Percentiles rank a stretch among this genome's conserved stretches.
phyloP scores from a whole-genome alignment of 1,139 yeast genomes.

The Suzukiozyma palmioleophila region DNA sequence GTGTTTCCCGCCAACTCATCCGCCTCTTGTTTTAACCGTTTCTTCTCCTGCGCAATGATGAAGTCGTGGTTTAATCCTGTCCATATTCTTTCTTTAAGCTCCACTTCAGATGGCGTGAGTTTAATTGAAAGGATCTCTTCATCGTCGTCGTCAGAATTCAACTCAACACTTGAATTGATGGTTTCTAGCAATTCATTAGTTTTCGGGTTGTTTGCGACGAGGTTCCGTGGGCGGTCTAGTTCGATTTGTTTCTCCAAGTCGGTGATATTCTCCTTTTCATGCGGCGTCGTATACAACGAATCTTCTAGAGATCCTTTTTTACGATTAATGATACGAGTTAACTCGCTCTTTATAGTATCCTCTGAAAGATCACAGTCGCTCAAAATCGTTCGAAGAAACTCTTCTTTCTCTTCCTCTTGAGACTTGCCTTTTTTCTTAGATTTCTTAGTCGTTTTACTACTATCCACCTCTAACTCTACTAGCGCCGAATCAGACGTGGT shows the following conservation, averaged over 20 bases:
- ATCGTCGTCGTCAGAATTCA: conserved; percentile 71
- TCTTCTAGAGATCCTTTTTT: conserved; percentile 12
- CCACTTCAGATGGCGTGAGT: conserved; percentile 62
- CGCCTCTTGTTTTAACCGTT: conserved; percentile 78
- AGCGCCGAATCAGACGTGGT: conserved; percentile 9
- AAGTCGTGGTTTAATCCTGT: conserved; percentile 83
- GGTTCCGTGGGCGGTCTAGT: conserved; percentile 43
- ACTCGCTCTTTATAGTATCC: conserved; percentile 10
- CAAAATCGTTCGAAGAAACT: conserved; percentile 17
- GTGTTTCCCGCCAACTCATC: conserved; percentile 79
- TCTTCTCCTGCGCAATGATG: conserved; percentile 78
- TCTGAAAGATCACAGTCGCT: conserved; percentile 22
- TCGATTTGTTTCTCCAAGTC: conserved; percentile 6
- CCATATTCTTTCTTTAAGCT: conserved; percentile 79
- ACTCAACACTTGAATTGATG: conserved; percentile 56
- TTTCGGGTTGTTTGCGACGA: conserved; percentile 49
- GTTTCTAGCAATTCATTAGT: conserved; percentile 48
- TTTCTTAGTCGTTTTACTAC: conserved; percentile 1
- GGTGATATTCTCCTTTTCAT: conserved; percentile 7
- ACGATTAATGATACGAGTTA: conserved; percentile 12
- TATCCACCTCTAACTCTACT: conserved; percentile 6
- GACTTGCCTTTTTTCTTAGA: conserved; percentile 4
- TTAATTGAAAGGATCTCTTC: conserved; percentile 61
- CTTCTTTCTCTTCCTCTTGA: conserved; percentile 10
- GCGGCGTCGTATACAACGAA: conserved; percentile 12